Evolutionary conservation across 345 rosid genomes (phyloP).

Genomic region (Eucalyptus decipiens): DNA sequence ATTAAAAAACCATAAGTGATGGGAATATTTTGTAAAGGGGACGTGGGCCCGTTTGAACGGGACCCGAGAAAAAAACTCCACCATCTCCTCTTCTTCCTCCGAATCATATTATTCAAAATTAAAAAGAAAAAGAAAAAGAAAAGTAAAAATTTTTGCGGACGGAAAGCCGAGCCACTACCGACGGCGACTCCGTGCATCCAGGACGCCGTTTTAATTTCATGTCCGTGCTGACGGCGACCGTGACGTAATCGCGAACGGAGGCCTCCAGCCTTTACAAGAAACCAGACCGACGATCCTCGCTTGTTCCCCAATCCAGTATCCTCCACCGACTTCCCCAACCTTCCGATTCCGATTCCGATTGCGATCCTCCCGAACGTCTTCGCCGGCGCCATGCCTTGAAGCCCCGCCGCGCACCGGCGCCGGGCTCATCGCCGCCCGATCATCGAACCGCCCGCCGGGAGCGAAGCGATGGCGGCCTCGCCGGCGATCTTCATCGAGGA

Average conservation of each 20-base stretch:
- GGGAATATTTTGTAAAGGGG: background rate
- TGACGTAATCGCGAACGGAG: background rate
- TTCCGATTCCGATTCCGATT: background rate
- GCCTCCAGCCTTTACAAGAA: background rate
- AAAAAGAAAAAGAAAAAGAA: background rate
- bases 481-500: constrained; percentile 66
- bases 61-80: background rate
- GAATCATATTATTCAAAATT: background rate
- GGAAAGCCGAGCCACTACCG: background rate
- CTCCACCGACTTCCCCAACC: background rate
- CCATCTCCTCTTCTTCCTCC: background rate
- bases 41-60: background rate
- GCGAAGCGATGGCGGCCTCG: constrained; percentile 38
- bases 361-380: background rate
- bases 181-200: background rate
- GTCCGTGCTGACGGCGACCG: background rate
- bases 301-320: background rate
- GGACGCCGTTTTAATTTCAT: background rate
- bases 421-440: background rate
- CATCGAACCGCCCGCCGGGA: background rate
- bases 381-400: background rate
- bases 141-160: background rate
- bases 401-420: background rate
- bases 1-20: no score
- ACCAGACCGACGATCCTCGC: background rate